A percentile compares a stretch with the other conserved stretches of the same genome.
Conservation (phyloP, 208 protist genomes). For the Acanthamoeba sp. region DNA sequence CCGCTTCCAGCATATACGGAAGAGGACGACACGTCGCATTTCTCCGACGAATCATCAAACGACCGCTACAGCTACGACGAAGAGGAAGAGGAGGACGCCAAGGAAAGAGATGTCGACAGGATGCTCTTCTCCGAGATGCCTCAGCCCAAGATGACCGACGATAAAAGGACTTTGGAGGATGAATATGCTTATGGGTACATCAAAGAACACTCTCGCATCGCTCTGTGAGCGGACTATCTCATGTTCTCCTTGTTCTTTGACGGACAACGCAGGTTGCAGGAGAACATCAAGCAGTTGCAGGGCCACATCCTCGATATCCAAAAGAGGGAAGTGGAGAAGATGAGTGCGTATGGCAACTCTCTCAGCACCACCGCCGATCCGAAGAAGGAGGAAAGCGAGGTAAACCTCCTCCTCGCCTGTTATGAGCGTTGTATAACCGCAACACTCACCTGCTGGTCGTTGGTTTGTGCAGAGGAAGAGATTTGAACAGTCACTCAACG, state of each 20-base stretch:
- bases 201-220: no score
- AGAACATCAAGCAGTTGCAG: conserved; percentile 63
- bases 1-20: background rate
- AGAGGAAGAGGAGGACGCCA: conserved; percentile 3
- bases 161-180: conserved; percentile 4
- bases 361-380: background rate
- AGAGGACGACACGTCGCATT: background rate
- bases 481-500: background rate
- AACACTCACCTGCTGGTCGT: no score
- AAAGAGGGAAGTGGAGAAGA: conserved; percentile 22
- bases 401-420: background rate
- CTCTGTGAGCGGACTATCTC: no score
- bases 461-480: background rate
- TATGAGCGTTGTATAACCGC: no score
- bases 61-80: conserved; percentile 9
- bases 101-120: background rate
- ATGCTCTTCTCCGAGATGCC: conserved; percentile 35
- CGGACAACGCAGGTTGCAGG: background rate
- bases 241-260: no score
- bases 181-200: conserved; percentile 6
- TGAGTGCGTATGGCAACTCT: background rate
- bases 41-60: background rate
- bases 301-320: conserved; percentile 17
- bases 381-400: conserved; percentile 37
- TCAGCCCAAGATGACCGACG: conserved; percentile 41